phyloP scores from a whole-genome alignment of 257 asterid species.

The Solanum microdontum region DNA sequence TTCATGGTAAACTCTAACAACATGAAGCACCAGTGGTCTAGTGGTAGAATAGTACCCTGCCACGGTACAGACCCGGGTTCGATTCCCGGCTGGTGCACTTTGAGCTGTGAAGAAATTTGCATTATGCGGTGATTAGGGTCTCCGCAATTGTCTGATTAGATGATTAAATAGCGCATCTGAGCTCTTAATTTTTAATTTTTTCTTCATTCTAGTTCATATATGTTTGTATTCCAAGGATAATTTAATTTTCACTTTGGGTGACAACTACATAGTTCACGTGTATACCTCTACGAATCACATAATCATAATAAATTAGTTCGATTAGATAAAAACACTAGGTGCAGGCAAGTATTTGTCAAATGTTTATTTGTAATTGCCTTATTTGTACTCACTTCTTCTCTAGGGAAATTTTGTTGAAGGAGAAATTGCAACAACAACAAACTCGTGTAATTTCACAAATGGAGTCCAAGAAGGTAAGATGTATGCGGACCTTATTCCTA shows the following conservation, averaged over 20 bases:
- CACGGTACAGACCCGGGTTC: constrained; percentile 88
- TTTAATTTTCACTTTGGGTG: too few species aligned
- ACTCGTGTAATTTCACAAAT: neutral
- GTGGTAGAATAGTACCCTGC: constrained; percentile 87
- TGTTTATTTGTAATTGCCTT: neutral
- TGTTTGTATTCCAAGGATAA: neutral
- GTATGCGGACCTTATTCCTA: neutral
- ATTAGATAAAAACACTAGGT: neutral
- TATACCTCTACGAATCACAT: neutral
- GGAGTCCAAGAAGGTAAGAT: accelerated
- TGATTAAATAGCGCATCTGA: neutral
- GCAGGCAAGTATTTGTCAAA: neutral
- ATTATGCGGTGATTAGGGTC: neutral
- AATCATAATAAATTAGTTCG: neutral
- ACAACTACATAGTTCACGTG: neutral
- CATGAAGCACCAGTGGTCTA: constrained; percentile 70
- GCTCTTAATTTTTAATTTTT: neutral
- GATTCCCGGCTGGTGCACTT: constrained; percentile 71
- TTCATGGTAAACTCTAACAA: neutral
- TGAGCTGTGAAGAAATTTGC: neutral
- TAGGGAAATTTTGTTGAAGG: neutral
- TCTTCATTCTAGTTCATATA: neutral
- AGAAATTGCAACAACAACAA: neutral
- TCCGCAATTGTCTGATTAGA: neutral
- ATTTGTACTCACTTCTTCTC: neutral